These are phyloP conservation scores for Pholiota microspora DNA, from an alignment of 768 basidiomycete species.

Conservation along the genomic window DNA sequence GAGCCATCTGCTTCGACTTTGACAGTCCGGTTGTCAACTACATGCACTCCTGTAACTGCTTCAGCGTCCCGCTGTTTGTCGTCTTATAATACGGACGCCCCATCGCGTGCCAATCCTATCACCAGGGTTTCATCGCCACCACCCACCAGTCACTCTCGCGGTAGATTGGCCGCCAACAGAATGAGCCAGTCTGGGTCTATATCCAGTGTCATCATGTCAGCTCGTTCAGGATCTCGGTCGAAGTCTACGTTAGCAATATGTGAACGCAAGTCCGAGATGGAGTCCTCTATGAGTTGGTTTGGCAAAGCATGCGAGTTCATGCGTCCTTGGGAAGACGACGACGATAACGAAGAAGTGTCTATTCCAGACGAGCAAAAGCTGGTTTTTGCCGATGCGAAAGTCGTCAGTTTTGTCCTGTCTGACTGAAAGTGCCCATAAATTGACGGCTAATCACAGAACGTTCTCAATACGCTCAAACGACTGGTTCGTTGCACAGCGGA, in stretches of 20 bases:
- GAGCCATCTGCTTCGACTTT: conserved; percentile 18
- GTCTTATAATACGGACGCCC: conserved; percentile 12
- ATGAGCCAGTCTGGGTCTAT: conserved; percentile 17
- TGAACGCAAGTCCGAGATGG: conserved; percentile 6
- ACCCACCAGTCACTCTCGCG: conserved; percentile 9
- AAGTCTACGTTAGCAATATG: neutral
- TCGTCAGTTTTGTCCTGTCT: conserved; percentile 25
- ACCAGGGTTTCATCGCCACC: conserved; percentile 11
- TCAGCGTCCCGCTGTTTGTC: conserved; percentile 20
- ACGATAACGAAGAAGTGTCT: conserved; percentile 11
- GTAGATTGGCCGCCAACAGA: conserved; percentile 10
- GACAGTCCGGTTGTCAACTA: conserved; percentile 19
- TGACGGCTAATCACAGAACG: conserved; percentile 20
- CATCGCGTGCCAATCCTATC: conserved; percentile 7
- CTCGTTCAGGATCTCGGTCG: conserved; percentile 16
- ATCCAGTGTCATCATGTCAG: conserved; percentile 17
- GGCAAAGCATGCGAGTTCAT: conserved; percentile 19
- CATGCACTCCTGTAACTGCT: conserved; percentile 12
- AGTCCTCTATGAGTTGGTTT: conserved; percentile 22
- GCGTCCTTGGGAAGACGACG: conserved; percentile 22
- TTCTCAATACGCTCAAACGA: conserved; percentile 28
- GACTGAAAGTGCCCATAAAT: neutral
- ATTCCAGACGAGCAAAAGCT: conserved; percentile 30
- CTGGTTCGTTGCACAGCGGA: conserved; percentile 31
- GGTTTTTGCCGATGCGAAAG: conserved; percentile 29